Base-by-base conservation (phyloP, 129 eudicot genomes). In the Pittosporum tobira region DNA sequence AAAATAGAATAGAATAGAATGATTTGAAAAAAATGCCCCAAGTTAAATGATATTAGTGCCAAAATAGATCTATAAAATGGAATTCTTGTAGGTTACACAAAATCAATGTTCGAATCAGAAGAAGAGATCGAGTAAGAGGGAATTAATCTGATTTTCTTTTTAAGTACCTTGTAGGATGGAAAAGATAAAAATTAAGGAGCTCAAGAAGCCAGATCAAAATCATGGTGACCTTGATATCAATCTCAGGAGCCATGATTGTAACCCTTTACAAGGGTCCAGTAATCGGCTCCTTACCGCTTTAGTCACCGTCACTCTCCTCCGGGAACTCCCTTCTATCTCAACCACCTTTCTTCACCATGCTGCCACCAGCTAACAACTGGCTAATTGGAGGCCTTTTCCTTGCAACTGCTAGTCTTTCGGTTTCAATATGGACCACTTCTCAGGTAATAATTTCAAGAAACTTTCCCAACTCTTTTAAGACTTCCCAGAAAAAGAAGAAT, bases 381-480 rank as follows among this genome's bases (percentile, higher is more conserved):
- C 34, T 73, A 59, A 48, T 70, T 31, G 84, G 84, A 25, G 73
- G 84, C 30, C 15, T 73, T 40, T 47, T 78, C 25, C 65, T 73
- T 73, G 77, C 65, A 61, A 54, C 19, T 47, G 80, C 65, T 46
- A 28, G 61, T 45, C 48, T 73, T 28, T 22, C 57, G 9, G 51
- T 67, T 55, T 77, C 84, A 28, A 44, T 73, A 9, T 66, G 71
- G 73, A 57, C 44, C 53, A 57, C 63, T 18, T 63, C 49, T 48
- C 84, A 78, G 84, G 83, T 77, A 63, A 66, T 28, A 18, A 14
- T 24, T 11, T n/a, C n/a, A n/a, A n/a, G n/a, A n/a, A n/a, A n/a
- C n/a, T n/a, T n/a, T n/a, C n/a, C n/a, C n/a, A n/a, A n/a, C n/a
- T n/a, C n/a, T n/a, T n/a, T n/a, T n/a, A n/a, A n/a, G n/a, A n/a